Percentiles rank a stretch among this genome's conserved stretches.
Conservation (phyloP, 116 monocot species). For the Thalassia testudinum region DNA sequence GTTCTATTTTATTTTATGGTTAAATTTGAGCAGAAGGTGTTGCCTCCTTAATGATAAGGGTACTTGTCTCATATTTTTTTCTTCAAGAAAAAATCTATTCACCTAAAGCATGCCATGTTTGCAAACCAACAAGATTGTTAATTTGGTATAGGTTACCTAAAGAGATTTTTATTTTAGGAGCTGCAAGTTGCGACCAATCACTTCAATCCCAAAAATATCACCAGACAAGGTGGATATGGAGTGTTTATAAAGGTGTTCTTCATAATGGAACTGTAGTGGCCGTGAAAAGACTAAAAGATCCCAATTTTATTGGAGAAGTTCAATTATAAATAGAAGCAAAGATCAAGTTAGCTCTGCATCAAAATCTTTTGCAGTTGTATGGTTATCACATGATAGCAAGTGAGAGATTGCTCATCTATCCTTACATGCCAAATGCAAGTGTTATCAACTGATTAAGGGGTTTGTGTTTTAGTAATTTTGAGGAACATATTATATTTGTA, state of each 20-base stretch:
- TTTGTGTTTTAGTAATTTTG: too few relatives aligned
- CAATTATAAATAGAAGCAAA: conserved; percentile 98
- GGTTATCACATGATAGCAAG: conserved; percentile 84
- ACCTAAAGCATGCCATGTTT: background rate
- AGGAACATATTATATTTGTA: too few relatives aligned
- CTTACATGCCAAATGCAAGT: conserved; percentile 91
- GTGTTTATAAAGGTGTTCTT: conserved; percentile 81
- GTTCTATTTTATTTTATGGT: conserved; percentile 34
- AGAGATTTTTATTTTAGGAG: conserved; percentile 67
- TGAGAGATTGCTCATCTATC: conserved; percentile 79
- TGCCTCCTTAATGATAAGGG: conserved; percentile 31
- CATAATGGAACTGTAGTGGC: conserved; percentile 61
- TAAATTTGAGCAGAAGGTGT: conserved; percentile 36
- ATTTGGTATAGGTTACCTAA: conserved; percentile 73
- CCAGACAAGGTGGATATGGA: conserved; percentile 91
- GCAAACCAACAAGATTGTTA: conserved; percentile 45
- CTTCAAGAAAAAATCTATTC: background rate
- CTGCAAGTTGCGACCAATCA: conserved; percentile 68
- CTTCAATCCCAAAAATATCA: conserved; percentile 68
- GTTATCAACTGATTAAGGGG: conserved; percentile 92
- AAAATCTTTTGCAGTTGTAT: conserved; percentile 63
- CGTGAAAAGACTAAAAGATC: conserved; percentile 84
- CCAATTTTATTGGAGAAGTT: conserved; percentile 70
- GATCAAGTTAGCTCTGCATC: conserved; percentile 89
- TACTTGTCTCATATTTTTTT: conserved; percentile 7